phyloP scores from a whole-genome alignment of 352 stramenopile species.

The Phytopythium delawarense region DNA sequence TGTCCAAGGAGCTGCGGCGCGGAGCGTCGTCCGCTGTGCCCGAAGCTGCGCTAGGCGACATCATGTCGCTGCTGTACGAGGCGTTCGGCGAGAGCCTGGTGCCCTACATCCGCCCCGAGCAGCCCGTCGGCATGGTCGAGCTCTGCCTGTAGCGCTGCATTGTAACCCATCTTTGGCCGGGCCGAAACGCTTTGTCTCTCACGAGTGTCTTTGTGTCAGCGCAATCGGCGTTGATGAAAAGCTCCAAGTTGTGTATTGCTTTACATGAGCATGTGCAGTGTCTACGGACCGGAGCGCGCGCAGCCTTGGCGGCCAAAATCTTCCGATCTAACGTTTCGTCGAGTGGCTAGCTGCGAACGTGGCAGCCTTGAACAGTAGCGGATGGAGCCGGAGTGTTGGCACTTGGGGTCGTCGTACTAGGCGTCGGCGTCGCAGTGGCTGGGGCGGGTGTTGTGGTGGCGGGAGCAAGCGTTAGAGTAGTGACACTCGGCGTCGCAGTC shows the following conservation, averaged over 20 bases:
- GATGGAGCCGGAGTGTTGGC: background rate
- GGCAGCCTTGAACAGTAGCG: background rate
- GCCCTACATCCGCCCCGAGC: constrained; percentile 64
- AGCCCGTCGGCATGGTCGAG: constrained; percentile 37
- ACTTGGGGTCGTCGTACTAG: background rate
- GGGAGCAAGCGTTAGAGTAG: background rate
- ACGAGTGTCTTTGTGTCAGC: background rate
- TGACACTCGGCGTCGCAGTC: constrained; percentile 10
- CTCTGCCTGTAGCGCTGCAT: constrained; percentile 30
- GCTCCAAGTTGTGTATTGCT: background rate
- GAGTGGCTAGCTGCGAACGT: background rate
- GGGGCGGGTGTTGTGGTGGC: constrained; percentile 2
- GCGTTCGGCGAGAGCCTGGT: constrained; percentile 76
- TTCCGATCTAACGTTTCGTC: background rate
- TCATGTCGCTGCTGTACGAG: constrained; percentile 62
- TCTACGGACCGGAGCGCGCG: background rate
- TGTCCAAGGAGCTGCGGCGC: constrained; percentile 40
- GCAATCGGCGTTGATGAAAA: background rate
- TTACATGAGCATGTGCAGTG: background rate
- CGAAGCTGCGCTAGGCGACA: constrained; percentile 37
- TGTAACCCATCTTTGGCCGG: background rate
- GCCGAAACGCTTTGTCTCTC: background rate
- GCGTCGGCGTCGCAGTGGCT: background rate
- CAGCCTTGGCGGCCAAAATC: background rate
- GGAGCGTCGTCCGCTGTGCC: constrained; percentile 23